Evolutionary conservation across 805 yeast species (phyloP), one percentile per base, ranked within the genome.

Genomic region (Scheffersomyces ergatensis): DNA sequence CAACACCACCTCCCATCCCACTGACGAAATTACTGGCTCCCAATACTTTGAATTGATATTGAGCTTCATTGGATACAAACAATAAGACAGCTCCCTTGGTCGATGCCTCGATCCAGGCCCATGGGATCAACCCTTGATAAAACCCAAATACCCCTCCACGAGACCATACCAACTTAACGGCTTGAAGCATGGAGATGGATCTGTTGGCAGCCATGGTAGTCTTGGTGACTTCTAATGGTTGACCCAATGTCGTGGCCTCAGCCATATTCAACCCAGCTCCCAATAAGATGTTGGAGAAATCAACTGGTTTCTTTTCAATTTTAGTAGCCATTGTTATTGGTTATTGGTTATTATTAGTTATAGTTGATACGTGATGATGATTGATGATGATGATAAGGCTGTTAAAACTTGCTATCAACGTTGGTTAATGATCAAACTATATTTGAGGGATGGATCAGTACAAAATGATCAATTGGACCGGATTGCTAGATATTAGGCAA

Each of bases 61-160:
- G 98, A 38, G 89, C 86, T 61, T 93, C 98, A 34, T 95, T 82
- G 34, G 96, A 84, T 25, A 89, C 97, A 55, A 93, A 93, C 51
- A 93, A 74, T 42, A 93, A 73, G 6, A 90, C 96, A 4, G 98
- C 97, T 62, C 99, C 99, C 65, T 93, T 93, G 27, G 99, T 93
- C n/a, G 96, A 86, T 8, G 97, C 99, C 67, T 92, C 99, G 53
- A 93, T 86, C 97, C 98, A 90, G 5, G 98, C 99, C 99, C 99
- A 93, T 35, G 99, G 99, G 49, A 92, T 90, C 60, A 93, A 75
- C 24, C 99, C 99, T 65, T 93, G 99, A 68, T 90, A 93, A 70
- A 90, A 93, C 0, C 98, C 99, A 21, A 78, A 60, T 14, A 84
- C 55, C 39, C 99, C 99, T 50, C 99, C 99, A 57, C 99, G 81